These are phyloP conservation scores for Halophytophthora batemanensis DNA, from an alignment of 352 stramenopile species.

Conservation along the genomic window DNA sequence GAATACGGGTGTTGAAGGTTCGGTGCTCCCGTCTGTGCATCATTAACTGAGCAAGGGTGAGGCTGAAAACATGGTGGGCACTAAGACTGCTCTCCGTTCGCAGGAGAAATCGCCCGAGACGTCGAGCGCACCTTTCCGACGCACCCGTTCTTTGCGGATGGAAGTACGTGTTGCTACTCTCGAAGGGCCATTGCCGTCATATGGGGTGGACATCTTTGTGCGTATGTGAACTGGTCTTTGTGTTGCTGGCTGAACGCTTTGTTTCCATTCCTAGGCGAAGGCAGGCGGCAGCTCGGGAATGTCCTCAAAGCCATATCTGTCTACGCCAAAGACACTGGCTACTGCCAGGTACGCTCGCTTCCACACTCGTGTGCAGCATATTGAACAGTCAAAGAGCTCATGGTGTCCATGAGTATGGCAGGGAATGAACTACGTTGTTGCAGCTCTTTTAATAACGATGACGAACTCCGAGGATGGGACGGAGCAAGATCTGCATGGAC, in stretches of 20 bases:
- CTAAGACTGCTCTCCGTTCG: not conserved
- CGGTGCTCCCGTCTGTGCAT: not conserved
- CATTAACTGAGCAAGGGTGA: not conserved
- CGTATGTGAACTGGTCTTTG: not conserved
- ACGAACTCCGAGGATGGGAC: conserved; percentile 15
- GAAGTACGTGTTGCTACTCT: conserved; percentile 14
- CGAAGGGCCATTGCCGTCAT: not conserved
- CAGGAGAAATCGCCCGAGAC: conserved; percentile 74
- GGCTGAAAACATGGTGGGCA: not conserved
- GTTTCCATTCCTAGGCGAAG: conserved; percentile 35
- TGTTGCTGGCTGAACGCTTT: conserved; percentile 5
- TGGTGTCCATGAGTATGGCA: too few species aligned
- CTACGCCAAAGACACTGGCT: conserved; percentile 56
- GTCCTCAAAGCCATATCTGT: conserved; percentile 65
- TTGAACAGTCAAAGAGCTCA: too few species aligned
- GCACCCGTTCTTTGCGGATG: conserved; percentile 46
- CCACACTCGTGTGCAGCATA: not conserved
- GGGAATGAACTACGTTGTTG: conserved; percentile 87
- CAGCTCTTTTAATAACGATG: conserved; percentile 49
- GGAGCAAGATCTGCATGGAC: conserved; percentile 7
- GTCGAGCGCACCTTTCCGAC: conserved; percentile 71
- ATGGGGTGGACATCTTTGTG: not conserved
- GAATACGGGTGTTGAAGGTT: conserved; percentile 61
- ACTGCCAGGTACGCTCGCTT: conserved; percentile 60
- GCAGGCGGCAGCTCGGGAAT: conserved; percentile 57